These are phyloP conservation scores for Neurospora intermedia DNA, from an alignment of 495 filamentous ascomycete species.

Conservation along the genomic window DNA sequence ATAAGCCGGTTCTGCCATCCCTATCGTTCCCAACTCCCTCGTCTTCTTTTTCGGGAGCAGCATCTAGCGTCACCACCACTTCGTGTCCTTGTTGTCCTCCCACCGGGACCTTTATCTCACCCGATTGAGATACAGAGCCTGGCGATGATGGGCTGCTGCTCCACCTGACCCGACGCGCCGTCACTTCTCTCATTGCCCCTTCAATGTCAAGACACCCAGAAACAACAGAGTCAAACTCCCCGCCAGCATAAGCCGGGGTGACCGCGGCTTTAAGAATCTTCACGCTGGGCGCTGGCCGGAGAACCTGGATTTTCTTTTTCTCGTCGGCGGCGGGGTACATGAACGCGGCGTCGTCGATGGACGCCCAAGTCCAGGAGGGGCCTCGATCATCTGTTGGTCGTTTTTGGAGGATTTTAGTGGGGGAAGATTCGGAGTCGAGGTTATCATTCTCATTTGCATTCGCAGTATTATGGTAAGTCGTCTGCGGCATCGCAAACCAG, in stretches of 20 bases:
- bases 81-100: neutral
- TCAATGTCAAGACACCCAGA: neutral
- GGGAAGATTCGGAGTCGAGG: neutral
- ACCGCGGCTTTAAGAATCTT: neutral
- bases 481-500: neutral
- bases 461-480: neutral
- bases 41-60: neutral
- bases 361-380: neutral
- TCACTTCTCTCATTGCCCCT: neutral
- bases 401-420: neutral
- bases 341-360: neutral
- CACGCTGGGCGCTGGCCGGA: neutral
- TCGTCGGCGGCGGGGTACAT: neutral
- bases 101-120: neutral
- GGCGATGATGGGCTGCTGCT: neutral
- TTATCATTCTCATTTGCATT: neutral
- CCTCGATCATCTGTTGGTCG: neutral
- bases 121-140: neutral
- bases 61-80: neutral
- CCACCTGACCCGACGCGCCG: neutral
- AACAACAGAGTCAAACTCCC: neutral
- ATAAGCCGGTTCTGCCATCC: neutral
- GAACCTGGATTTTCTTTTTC: neutral
- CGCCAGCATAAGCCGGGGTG: neutral
- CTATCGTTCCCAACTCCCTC: neutral